A percentile compares a stretch with the other conserved stretches of the same genome.
Evolutionary conservation across 371 early-diverging fungal species (phyloP).

Genomic region (Mortierella sp.): DNA sequence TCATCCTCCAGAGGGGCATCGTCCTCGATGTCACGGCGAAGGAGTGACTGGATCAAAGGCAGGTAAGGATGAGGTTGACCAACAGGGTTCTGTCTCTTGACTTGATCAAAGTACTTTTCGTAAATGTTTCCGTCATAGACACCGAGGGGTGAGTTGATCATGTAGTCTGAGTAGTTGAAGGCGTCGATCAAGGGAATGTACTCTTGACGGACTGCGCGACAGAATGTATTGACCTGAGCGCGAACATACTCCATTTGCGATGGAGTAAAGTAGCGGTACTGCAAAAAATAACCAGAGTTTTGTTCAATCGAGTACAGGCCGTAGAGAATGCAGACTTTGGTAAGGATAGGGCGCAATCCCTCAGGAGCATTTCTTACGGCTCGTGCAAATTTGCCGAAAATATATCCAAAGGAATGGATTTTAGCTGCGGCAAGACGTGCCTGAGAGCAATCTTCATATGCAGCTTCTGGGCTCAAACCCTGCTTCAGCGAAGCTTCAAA

Average conservation of each 20-base stretch:
- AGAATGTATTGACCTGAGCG: slow-evolving; percentile 72
- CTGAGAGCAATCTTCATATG: slow-evolving; percentile 89
- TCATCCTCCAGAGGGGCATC: slow-evolving; percentile 66
- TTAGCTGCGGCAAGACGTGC: slow-evolving; percentile 89
- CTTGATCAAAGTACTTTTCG: slow-evolving; percentile 88
- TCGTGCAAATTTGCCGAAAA: slow-evolving; percentile 87
- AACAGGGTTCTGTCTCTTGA: slow-evolving; percentile 81
- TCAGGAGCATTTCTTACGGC: slow-evolving; percentile 72
- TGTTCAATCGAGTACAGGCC: slow-evolving; percentile 87
- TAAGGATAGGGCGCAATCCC: slow-evolving; percentile 66
- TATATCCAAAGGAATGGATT: slow-evolving; percentile 86
- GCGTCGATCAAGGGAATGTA: slow-evolving; percentile 90
- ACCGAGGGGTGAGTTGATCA: slow-evolving; percentile 92
- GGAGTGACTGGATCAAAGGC: slow-evolving; percentile 84
- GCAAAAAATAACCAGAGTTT: slow-evolving; percentile 89
- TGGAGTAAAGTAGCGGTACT: slow-evolving; percentile 84
- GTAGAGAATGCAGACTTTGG: slow-evolving; percentile 81
- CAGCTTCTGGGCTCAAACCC: slow-evolving; percentile 81
- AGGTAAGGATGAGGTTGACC: slow-evolving; percentile 83
- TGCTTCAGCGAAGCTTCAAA: slow-evolving; percentile 77
- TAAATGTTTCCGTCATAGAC: slow-evolving; percentile 91
- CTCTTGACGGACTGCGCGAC: slow-evolving; percentile 79
- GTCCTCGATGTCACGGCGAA: slow-evolving; percentile 70
- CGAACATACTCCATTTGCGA: slow-evolving; percentile 78
- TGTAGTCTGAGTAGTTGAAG: slow-evolving; percentile 90